phyloP scores from a whole-genome alignment of 805 yeast genomes.

The Hanseniaspora valbyensis region DNA sequence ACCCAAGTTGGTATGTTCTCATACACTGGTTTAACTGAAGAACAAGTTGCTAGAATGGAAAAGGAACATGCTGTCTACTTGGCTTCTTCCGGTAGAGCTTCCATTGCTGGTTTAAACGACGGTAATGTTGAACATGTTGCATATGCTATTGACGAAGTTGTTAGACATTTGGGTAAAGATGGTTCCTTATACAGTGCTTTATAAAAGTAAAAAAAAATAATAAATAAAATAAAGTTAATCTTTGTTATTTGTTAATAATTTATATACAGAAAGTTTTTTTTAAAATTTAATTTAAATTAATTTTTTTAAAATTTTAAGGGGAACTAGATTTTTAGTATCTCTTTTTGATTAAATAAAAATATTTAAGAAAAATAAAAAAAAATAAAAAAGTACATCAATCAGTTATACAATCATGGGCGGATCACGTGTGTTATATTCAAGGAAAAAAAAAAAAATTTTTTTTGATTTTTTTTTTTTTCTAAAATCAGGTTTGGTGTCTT shows the following conservation, averaged over 20 bases:
- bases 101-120: constrained; percentile 85
- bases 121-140: constrained; percentile 71
- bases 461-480: too few species aligned
- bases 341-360: too few species aligned
- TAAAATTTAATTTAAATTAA: too few species aligned
- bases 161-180: constrained; percentile 30
- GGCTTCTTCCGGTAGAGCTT: constrained; percentile 76
- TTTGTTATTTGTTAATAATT: background rate
- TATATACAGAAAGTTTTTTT: background rate
- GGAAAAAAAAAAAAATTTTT: too few species aligned
- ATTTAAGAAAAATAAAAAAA: too few species aligned
- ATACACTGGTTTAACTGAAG: constrained; percentile 72
- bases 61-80: constrained; percentile 70
- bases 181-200: background rate
- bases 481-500: too few species aligned
- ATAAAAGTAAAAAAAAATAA: background rate
- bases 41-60: constrained; percentile 69
- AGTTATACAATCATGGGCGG: too few species aligned
- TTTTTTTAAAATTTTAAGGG: too few species aligned
- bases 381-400: too few species aligned
- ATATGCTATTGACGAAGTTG: constrained; percentile 68
- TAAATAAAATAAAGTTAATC: background rate
- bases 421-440: too few species aligned
- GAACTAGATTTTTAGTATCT: too few species aligned
- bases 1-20: constrained; percentile 95